Base-by-base conservation (phyloP, 2,329 filamentous ascomycete genomes). In the Diaporthe destruens region DNA sequence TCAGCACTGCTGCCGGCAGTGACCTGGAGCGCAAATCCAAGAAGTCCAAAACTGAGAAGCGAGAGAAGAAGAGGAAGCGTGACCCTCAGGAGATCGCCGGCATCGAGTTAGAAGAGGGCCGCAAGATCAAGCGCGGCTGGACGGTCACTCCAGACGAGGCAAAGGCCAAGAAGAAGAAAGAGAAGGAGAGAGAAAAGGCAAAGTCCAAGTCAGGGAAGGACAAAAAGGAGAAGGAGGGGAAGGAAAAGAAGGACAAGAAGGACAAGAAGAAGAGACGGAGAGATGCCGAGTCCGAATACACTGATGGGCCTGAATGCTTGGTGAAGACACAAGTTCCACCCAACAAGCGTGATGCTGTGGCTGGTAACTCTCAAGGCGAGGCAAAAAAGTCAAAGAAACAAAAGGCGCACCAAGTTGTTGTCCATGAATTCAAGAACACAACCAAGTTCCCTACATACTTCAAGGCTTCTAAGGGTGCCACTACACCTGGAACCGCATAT, bases 351-450 rank as follows among this genome's bases (percentile, higher is more conserved):
- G 66, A 68, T 32, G 18, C 63, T 20, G 80, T 81, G 20, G 44
- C 66, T 16, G 82, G 85, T 67, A 83, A 84, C 55, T 77, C 80
- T 1, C 82, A 85, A 9, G 80, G 82, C 18, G 80, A 83, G n/a
- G 85, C 86, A 75, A 86, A 87, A 76, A 90, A 88, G 76, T 91
- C 90, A 77, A 90, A 88, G 80, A 89, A 89, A 76, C 89, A 87
- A 74, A 88, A 90, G 77, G 86, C 85, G 68, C 81, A 85, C 18
- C 89, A 93, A 73, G 87, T 92, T 1, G 85, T 94, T 5, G 88
- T 98, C 3, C 95, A 98, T 81, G 96, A 99, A 80, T 98, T 98
- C 79, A 90, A 93, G 77, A 95, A 94, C 80, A 95, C 93, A 9
- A 91, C 90, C 49, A 96, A 94, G 77, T 92, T 94, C 75, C 94